These are phyloP conservation scores for Atkinsonella texensis DNA, from an alignment of 2,329 filamentous ascomycete genomes.

Conservation along the genomic window DNA sequence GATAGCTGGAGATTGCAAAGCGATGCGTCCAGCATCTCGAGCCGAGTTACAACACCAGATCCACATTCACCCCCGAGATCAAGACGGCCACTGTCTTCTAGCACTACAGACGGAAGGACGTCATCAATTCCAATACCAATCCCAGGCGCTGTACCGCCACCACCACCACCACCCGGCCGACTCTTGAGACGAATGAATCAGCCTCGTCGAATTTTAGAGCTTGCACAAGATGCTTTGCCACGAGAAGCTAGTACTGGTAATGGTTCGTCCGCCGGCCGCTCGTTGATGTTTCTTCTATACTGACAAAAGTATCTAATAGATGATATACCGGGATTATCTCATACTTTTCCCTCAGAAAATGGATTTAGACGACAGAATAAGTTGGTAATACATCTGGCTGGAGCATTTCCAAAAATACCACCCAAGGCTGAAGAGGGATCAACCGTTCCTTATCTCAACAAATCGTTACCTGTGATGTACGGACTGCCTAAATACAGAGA, in stretches of 20 bases:
- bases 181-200: slow-evolving; percentile 2
- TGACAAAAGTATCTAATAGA: neutral
- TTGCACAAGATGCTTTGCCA: neutral
- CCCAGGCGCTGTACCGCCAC: slow-evolving; percentile 6
- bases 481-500: neutral
- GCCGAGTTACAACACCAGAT: slow-evolving; percentile 17
- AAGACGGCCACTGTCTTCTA: slow-evolving; percentile 8
- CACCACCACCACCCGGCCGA: slow-evolving; percentile 6
- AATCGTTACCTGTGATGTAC: neutral
- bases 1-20: slow-evolving; percentile 15
- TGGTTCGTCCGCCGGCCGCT: neutral
- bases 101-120: slow-evolving; percentile 7
- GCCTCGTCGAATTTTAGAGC: neutral
- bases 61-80: slow-evolving; percentile 9
- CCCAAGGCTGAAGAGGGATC: neutral
- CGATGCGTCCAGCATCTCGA: slow-evolving; percentile 18
- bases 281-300: neutral
- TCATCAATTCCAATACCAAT: slow-evolving; percentile 6
- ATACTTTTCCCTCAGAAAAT: slow-evolving; percentile 12
- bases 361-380: neutral
- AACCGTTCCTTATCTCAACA: neutral
- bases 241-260: neutral
- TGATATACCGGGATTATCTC: slow-evolving; percentile 10
- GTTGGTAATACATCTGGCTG: neutral
- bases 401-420: neutral